Conservation (phyloP, 106 monocot species). For the Narthecium ossifragum region DNA sequence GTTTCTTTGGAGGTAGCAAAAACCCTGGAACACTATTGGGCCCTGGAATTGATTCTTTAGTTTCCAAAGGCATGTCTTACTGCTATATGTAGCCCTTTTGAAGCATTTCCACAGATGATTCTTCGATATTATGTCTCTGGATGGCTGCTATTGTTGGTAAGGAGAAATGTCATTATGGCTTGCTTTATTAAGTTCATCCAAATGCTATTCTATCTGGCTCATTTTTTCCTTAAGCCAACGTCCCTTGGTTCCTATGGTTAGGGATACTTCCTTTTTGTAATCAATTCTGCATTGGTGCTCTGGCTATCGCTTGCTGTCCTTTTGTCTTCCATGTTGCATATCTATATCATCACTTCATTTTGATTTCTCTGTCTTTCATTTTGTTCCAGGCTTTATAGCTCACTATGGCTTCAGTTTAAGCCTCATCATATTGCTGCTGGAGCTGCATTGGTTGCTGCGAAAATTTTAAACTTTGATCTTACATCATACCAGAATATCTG, state of each 20-base stretch:
- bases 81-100: constrained; percentile 39
- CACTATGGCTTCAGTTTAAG: constrained; percentile 83
- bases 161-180: constrained; percentile 19
- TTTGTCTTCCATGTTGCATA: neutral
- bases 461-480: constrained; percentile 66
- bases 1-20: constrained; percentile 3
- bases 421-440: constrained; percentile 79
- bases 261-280: too few species aligned
- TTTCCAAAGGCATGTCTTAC: constrained; percentile 19
- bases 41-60: constrained; percentile 11
- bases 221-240: too few species aligned
- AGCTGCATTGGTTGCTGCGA: constrained; percentile 51
- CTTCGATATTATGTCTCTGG: constrained; percentile 23
- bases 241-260: too few species aligned
- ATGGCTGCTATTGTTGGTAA: constrained; percentile 52
- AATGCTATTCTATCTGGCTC: neutral
- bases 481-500: constrained; percentile 44
- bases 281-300: constrained; percentile 10
- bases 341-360: neutral
- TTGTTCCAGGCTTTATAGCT: constrained; percentile 39
- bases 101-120: constrained; percentile 32
- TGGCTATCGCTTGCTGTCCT: constrained; percentile 6
- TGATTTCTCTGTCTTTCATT: neutral
- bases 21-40: constrained; percentile 12
- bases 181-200: constrained; percentile 14